A percentile compares a stretch with the other conserved stretches of the same genome.
Conservation (phyloP, 2,329 filamentous ascomycete species). For the Volutella citrinella region DNA sequence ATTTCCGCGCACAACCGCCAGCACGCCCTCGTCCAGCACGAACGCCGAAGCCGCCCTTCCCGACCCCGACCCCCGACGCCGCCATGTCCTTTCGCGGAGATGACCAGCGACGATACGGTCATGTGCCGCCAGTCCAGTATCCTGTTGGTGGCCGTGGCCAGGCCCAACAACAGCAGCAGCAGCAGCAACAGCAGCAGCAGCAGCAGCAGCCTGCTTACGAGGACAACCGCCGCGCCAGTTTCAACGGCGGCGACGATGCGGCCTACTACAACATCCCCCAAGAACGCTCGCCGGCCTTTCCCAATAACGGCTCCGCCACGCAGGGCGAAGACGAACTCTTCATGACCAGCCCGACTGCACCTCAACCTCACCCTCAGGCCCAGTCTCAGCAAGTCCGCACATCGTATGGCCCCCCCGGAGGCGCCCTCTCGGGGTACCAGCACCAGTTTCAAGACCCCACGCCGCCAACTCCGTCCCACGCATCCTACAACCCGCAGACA, state of each 20-base stretch:
- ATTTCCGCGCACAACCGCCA: constrained; percentile 12
- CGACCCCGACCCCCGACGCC: constrained; percentile 7
- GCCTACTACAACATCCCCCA: constrained; percentile 44
- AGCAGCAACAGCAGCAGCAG: constrained; percentile 25
- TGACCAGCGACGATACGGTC: constrained; percentile 62
- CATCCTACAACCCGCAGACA: constrained; percentile 68
- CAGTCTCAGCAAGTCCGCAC: too few relatives aligned
- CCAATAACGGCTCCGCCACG: constrained; percentile 11
- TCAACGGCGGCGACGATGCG: constrained; percentile 72
- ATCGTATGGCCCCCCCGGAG: constrained; percentile 43
- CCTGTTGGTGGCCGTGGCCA: constrained; percentile 43
- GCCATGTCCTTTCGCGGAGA: constrained; percentile 64
- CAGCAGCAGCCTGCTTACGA: constrained; percentile 34
- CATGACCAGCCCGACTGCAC: constrained; percentile 45
- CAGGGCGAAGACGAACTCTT: constrained; percentile 60
- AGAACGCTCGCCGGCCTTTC: constrained; percentile 20
- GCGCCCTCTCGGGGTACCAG: constrained; percentile 50
- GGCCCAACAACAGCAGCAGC: constrained; percentile 31
- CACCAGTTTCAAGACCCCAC: constrained; percentile 47
- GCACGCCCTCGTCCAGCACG: too few relatives aligned
- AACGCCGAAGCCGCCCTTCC: constrained; percentile 5
- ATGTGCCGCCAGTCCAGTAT: constrained; percentile 65
- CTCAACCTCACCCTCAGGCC: too few relatives aligned
- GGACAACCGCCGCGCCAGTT: constrained; percentile 61
- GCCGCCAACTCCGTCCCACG: constrained; percentile 43